Base-by-base conservation (phyloP, 192 early-diverging fungal species). In the Spizellomyces punctatus region DNA sequence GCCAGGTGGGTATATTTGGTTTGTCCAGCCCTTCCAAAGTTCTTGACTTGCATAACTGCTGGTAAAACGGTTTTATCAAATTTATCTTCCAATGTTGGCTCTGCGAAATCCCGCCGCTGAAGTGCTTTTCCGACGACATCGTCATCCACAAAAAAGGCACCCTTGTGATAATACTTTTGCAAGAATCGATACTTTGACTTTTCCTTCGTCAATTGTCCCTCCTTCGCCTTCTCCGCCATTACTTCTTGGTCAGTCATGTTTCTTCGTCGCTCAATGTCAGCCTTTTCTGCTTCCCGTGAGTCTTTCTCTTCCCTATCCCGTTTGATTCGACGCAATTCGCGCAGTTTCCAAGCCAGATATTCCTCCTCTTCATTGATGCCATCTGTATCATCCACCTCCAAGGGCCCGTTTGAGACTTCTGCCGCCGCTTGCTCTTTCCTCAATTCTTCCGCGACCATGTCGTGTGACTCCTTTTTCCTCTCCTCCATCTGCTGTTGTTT, bases 351-450 rank as follows among this genome's bases (percentile, higher is more conserved):
- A 0, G 89, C 88, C 48, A 90, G 90, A 81, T 89, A 94, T 77
- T 99, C 96, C 6, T 89, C 93, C 21, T 91, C 89, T 62, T 93
- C 89, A 72, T 98, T 90, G 6, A 94, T 36, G 17, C 88, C 92
- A 79, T 99, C 96, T 0, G 93, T 95, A 82, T 99, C 96, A 78
- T 96, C 96, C 0, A 95, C 87, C 27, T 88, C 87, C 12, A 79
- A 63, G n/a, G 72, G 65, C 6, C 73, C 73, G 19, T 83, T 80
- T 14, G 77, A 72, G 12, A 82, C 88, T 65, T 66, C 66, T 63
- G 67, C 77, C 60, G 79, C 71, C 36, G 44, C 78, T 8, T 85
- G 64, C 66, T 94, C 90, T 63, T 82, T 79, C 22, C 83, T 82
- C 8, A 94, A 71, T 73, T 89, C 79, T 66, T 93, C 90, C 48